Base-by-base conservation (phyloP, 1,284 basidiomycete genomes). In the Gymnopus androsaceus region DNA sequence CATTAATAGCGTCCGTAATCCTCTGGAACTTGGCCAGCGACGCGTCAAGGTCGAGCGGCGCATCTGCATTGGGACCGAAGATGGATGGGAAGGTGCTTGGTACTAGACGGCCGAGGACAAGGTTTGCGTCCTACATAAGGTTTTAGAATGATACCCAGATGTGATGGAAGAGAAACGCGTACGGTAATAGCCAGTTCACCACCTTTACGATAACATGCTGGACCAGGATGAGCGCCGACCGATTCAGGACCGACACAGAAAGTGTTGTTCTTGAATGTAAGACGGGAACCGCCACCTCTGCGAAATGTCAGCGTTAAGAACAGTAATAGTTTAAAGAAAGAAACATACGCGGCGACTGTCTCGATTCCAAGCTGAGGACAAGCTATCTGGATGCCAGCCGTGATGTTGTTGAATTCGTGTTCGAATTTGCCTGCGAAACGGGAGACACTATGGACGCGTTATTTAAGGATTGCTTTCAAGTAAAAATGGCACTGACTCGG, bases 351-450 rank as follows among this genome's bases (percentile, higher is more conserved):
- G 1, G 89, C 89, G 50, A 87, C 84, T 4, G 88, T 90, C 66
- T 89, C 88, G 69, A 89, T 88, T 65, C 88, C 86, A 4, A 88
- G 76, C 63, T 92, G 90, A 0, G 90, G 88, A 3, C 81, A 83
- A 63, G 90, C 85, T 55, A 94, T 87, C 0, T 85, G 84, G 27
- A 94, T 83, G 2, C 90, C 90, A 0, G 91, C 92, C 0, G 90
- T 89, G 0, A 86, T 88, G 0, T 91, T 90, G 66, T 94, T 91
- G 65, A 87, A 89, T 9, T 90, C 86, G 31, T 83, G 81, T 67
- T 93, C 89, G 64, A 88, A 92, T 12, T 80, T 75, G 1, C 90
- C 90, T 7, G 81, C 86, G 66, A 82, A 93, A 12, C 90, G 81
- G 5, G 87, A 90, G 2, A 93, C 90, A 63, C 31, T 33, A 14